These are phyloP conservation scores for Phytophthora multivora DNA, from an alignment of 352 stramenopile species.

Conservation along the genomic window DNA sequence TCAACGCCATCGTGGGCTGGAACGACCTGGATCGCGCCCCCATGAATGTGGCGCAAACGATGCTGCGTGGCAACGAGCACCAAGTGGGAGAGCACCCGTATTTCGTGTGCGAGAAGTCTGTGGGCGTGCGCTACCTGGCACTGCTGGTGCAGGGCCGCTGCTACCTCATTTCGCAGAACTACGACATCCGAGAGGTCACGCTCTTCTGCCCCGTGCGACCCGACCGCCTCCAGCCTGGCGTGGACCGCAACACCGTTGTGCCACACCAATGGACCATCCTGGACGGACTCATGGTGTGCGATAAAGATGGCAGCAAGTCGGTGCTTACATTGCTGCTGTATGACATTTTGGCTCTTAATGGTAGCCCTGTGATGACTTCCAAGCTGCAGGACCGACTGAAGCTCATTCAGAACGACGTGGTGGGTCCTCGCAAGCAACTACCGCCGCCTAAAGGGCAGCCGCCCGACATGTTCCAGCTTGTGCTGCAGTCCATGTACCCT, in stretches of 20 bases:
- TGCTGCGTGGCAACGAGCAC: constrained; percentile 75
- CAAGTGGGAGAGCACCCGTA: constrained; percentile 84
- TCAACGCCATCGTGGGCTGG: constrained; percentile 85
- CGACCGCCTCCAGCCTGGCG: constrained; percentile 73
- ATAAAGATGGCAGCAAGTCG: constrained; percentile 77
- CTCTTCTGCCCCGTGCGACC: constrained; percentile 82
- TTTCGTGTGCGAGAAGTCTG: constrained; percentile 84
- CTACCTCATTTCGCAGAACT: constrained; percentile 86
- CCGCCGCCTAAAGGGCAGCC: constrained; percentile 76
- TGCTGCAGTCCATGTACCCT: constrained; percentile 87
- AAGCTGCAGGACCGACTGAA: constrained; percentile 89
- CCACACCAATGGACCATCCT: constrained; percentile 90
- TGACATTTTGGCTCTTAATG: constrained; percentile 87
- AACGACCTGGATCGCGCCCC: constrained; percentile 76
- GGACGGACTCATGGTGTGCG: constrained; percentile 80
- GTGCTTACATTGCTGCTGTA: constrained; percentile 83
- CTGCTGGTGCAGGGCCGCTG: constrained; percentile 80
- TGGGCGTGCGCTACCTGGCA: constrained; percentile 78
- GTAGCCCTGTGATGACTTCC: constrained; percentile 78
- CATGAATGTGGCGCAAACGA: constrained; percentile 71
- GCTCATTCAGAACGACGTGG: constrained; percentile 90
- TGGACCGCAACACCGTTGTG: constrained; percentile 73
- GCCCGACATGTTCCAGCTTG: constrained; percentile 79
- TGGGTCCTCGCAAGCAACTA: constrained; percentile 79
- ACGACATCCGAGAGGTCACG: constrained; percentile 80